Percentiles rank a stretch among this genome's conserved stretches.
Evolutionary conservation across 2,329 filamentous ascomycete genomes (phyloP).

Genomic region (Penicillium sp.): DNA sequence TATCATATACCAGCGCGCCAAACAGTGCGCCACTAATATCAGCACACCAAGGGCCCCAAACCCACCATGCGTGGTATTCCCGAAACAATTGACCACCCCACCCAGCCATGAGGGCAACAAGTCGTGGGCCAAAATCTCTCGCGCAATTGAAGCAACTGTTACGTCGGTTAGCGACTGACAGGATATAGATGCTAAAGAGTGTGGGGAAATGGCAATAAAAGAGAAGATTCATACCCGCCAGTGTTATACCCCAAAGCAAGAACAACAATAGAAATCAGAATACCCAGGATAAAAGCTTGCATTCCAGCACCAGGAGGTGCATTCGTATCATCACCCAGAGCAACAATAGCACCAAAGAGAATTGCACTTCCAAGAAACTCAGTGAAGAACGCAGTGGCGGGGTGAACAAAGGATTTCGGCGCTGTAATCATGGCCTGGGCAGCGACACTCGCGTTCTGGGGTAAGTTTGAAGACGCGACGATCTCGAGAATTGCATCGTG

Average conservation of each 20-base stretch:
- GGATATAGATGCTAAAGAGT: no score
- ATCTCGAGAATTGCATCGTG: conserved; percentile 37
- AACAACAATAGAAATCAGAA: conserved; percentile 20
- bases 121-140: conserved; percentile 40
- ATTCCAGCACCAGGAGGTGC: conserved; percentile 50
- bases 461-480: conserved; percentile 15
- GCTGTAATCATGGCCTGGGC: conserved; percentile 32
- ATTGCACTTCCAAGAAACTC: conserved; percentile 43
- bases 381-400: conserved; percentile 39
- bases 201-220: background rate
- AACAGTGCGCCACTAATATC: conserved; percentile 37
- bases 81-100: conserved; percentile 35
- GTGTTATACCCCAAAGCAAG: conserved; percentile 40
- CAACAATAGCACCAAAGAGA: conserved; percentile 37
- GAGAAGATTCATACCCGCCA: conserved; percentile 28
- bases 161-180: background rate
- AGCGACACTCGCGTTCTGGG: conserved; percentile 22
- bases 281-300: conserved; percentile 36
- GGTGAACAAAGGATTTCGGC: conserved; percentile 8
- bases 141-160: conserved; percentile 40
- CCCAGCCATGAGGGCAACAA: conserved; percentile 37
- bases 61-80: conserved; percentile 36
- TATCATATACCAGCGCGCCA: conserved; percentile 40
- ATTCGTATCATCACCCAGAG: conserved; percentile 49
- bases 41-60: conserved; percentile 42